Conservation (phyloP, 495 filamentous ascomycete genomes). For the Aspergillus cristatus region DNA sequence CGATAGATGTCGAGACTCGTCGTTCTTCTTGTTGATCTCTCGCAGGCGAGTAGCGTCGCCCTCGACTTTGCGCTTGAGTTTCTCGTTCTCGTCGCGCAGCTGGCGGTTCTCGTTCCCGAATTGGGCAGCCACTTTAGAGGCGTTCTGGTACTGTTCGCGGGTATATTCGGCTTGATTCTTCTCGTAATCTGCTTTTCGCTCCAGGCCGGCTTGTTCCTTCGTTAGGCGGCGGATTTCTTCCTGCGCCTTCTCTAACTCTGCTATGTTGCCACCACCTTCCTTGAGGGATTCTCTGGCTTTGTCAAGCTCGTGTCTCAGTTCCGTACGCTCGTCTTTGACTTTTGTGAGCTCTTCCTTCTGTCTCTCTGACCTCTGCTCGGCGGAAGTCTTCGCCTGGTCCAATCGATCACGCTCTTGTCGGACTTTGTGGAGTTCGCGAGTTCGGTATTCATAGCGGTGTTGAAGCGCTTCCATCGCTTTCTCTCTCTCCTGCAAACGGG, state of each 20-base stretch:
- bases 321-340: slow-evolving; percentile 40
- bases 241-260: slow-evolving; percentile 37
- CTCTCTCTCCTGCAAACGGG: slow-evolving; percentile 20
- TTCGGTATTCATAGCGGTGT: slow-evolving; percentile 36
- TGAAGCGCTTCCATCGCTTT: slow-evolving; percentile 23
- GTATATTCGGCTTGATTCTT: slow-evolving; percentile 50
- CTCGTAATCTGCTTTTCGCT: slow-evolving; percentile 40
- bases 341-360: slow-evolving; percentile 33
- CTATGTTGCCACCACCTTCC: slow-evolving; percentile 39
- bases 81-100: slow-evolving; percentile 38
- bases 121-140: slow-evolving; percentile 45
- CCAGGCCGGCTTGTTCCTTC: slow-evolving; percentile 32
- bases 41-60: slow-evolving; percentile 44
- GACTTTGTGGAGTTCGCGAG: slow-evolving; percentile 25
- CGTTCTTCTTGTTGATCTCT: slow-evolving; percentile 37
- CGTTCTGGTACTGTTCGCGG: slow-evolving; percentile 53
- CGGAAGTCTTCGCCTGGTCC: slow-evolving; percentile 10
- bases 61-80: slow-evolving; percentile 39
- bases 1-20: slow-evolving; percentile 24
- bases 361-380: slow-evolving; percentile 29
- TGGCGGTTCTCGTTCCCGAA: slow-evolving; percentile 39
- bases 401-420: slow-evolving; percentile 29
- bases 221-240: slow-evolving; percentile 35
- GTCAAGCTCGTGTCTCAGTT: slow-evolving; percentile 40
- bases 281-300: slow-evolving; percentile 38